phyloP scores from a whole-genome alignment of 805 yeast species.

The Candida sithepensis region DNA sequence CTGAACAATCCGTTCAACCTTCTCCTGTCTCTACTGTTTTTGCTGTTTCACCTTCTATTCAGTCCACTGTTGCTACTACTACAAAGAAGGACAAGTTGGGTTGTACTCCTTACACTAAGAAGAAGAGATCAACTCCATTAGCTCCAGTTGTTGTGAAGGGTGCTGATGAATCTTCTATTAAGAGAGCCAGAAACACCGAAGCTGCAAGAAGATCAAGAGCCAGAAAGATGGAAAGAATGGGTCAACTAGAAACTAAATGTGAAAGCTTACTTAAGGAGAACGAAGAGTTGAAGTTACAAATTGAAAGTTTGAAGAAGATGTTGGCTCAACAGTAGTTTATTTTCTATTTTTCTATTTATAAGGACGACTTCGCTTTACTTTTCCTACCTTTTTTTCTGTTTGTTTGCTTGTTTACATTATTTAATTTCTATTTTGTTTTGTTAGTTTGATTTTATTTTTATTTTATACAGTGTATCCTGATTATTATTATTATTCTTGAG shows the following conservation, averaged over 20 bases:
- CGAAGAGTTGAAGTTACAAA: slow-evolving; percentile 57
- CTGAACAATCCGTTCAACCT: not conserved
- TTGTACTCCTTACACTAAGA: slow-evolving; percentile 70
- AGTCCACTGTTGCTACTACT: not conserved
- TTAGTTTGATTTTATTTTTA: too few species aligned
- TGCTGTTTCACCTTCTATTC: not conserved
- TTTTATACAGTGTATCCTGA: too few species aligned
- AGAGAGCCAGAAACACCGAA: slow-evolving; percentile 96
- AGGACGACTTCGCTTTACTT: not conserved
- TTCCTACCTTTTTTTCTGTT: not conserved
- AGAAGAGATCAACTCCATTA: slow-evolving; percentile 69
- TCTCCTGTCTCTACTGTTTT: slow-evolving; percentile 7
- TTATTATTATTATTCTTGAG: too few species aligned
- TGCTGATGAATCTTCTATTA: slow-evolving; percentile 67
- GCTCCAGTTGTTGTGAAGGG: slow-evolving; percentile 60
- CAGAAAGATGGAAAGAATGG: slow-evolving; percentile 84
- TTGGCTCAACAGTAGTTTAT: slow-evolving; percentile 25
- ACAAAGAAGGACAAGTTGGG: slow-evolving; percentile 66
- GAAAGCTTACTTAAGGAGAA: slow-evolving; percentile 61
- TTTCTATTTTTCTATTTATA: not conserved
- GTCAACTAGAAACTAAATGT: slow-evolving; percentile 75
- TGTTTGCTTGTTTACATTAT: not conserved
- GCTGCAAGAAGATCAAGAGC: slow-evolving; percentile 97
- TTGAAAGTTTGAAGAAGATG: slow-evolving; percentile 45
- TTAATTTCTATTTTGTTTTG: too few species aligned